A percentile compares a stretch with the other conserved stretches of the same genome.
Evolutionary conservation across 2,329 filamentous ascomycete genomes (phyloP).

Genomic region (Cryphonectria parasitica): DNA sequence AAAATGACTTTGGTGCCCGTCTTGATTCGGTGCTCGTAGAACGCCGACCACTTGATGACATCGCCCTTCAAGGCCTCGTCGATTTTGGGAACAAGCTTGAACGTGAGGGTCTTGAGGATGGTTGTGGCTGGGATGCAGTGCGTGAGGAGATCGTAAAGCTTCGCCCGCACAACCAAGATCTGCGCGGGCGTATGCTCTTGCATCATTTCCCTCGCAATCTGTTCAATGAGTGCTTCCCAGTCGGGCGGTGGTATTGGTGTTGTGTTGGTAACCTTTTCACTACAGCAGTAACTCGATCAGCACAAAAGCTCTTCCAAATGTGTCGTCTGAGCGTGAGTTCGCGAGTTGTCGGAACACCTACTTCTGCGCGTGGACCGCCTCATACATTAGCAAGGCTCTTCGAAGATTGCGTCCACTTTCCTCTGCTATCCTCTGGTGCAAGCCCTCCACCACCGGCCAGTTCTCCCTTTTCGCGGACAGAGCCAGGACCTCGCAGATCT

Average conservation of each 20-base stretch:
- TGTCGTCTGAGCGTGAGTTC: neutral
- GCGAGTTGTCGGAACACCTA: conserved; percentile 50
- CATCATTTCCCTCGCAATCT: conserved; percentile 92
- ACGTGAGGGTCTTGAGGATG: conserved; percentile 92
- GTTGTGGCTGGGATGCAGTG: conserved; percentile 97
- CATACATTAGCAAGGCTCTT: conserved; percentile 92
- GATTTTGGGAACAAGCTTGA: conserved; percentile 85
- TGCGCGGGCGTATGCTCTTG: conserved; percentile 89
- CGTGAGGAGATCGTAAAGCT: conserved; percentile 95
- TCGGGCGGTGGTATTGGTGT: conserved; percentile 93
- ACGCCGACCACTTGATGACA: conserved; percentile 93
- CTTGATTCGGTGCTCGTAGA: conserved; percentile 94
- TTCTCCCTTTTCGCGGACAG: conserved; percentile 75
- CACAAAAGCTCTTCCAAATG: neutral
- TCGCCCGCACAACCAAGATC: conserved; percentile 85
- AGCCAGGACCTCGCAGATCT: conserved; percentile 81
- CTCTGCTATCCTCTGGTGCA: conserved; percentile 84
- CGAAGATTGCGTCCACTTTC: conserved; percentile 91
- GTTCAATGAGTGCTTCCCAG: conserved; percentile 89
- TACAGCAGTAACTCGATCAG: conserved; percentile 43
- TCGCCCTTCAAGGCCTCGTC: conserved; percentile 91
- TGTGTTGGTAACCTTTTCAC: conserved; percentile 85
- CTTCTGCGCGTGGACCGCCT: conserved; percentile 97
- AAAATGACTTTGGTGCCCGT: conserved; percentile 96
- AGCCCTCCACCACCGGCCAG: conserved; percentile 73